Percentiles rank a stretch among this genome's conserved stretches.
These are phyloP conservation scores for Aspergillus candidus DNA, from an alignment of 2,329 filamentous ascomycete genomes.

Conservation along the genomic window DNA sequence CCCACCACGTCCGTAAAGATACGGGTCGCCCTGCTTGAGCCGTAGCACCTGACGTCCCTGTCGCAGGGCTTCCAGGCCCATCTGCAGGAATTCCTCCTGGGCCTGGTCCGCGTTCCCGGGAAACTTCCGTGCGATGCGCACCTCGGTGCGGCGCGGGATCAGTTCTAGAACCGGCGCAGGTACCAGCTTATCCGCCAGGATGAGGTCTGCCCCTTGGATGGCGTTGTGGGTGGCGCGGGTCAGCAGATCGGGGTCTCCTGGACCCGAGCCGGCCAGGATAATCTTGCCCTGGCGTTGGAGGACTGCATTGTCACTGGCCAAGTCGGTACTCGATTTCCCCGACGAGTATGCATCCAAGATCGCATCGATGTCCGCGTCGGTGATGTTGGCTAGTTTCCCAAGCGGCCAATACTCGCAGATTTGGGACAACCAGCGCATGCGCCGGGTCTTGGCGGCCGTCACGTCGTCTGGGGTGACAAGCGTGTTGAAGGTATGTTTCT, in stretches of 20 bases:
- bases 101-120: slow-evolving; percentile 93
- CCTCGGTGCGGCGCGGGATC: slow-evolving; percentile 79
- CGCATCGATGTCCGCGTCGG: slow-evolving; percentile 68
- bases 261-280: slow-evolving; percentile 84
- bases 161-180: slow-evolving; percentile 77
- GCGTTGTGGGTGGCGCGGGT: slow-evolving; percentile 56
- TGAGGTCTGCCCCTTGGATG: slow-evolving; percentile 43
- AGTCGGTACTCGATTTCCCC: slow-evolving; percentile 19
- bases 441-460: slow-evolving; percentile 67
- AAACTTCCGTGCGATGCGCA: slow-evolving; percentile 94
- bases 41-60: slow-evolving; percentile 75
- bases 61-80: slow-evolving; percentile 64
- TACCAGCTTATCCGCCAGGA: slow-evolving; percentile 52
- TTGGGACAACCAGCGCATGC: slow-evolving; percentile 89
- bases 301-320: slow-evolving; percentile 7
- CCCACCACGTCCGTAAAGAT: slow-evolving; percentile 88
- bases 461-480: slow-evolving; percentile 68
- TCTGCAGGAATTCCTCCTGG: slow-evolving; percentile 77
- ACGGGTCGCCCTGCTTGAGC: slow-evolving; percentile 94
- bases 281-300: slow-evolving; percentile 56
- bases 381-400: slow-evolving; percentile 69
- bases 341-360: slow-evolving; percentile 66
- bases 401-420: slow-evolving; percentile 99
- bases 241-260: slow-evolving; percentile 85
- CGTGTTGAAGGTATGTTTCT: slow-evolving; percentile 76